These are phyloP conservation scores for Ceratorhiza oryzae-sativae DNA, from an alignment of 1,284 basidiomycete genomes.

Conservation along the genomic window DNA sequence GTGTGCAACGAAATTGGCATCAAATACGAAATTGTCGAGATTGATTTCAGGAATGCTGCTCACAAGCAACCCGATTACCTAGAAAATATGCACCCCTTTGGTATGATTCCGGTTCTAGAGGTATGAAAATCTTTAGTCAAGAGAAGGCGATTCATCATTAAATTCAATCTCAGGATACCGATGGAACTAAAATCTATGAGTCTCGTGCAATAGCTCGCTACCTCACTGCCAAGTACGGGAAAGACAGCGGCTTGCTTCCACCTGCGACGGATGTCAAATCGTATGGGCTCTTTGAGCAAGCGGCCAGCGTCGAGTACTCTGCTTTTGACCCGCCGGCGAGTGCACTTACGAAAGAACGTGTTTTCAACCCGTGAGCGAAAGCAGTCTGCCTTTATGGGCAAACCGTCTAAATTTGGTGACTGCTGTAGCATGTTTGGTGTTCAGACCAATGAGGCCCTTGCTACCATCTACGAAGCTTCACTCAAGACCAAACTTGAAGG, in stretches of 20 bases:
- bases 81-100: constrained; percentile 40
- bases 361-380: no score
- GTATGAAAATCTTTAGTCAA: not conserved
- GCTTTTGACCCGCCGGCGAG: constrained; percentile 48
- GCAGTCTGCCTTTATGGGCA: no score
- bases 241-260: constrained; percentile 30
- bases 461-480: constrained; percentile 45
- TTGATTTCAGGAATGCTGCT: constrained; percentile 12
- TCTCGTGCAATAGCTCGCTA: constrained; percentile 49
- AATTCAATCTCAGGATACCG: constrained; percentile 13
- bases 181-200: constrained; percentile 42
- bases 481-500: constrained; percentile 55
- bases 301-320: constrained; percentile 48
- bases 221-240: constrained; percentile 45
- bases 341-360: no score
- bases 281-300: constrained; percentile 49
- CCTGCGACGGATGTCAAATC: constrained; percentile 43
- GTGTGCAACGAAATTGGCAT: constrained; percentile 38
- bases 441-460: constrained; percentile 47
- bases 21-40: constrained; percentile 1
- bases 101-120: constrained; percentile 36
- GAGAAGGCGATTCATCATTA: not conserved
- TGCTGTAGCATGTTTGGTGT: constrained; percentile 40
- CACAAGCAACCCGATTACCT: constrained; percentile 38
- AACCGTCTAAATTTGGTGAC: not conserved